phyloP scores from a whole-genome alignment of 2,329 filamentous ascomycete genomes.

The Clarireedia paspali region DNA sequence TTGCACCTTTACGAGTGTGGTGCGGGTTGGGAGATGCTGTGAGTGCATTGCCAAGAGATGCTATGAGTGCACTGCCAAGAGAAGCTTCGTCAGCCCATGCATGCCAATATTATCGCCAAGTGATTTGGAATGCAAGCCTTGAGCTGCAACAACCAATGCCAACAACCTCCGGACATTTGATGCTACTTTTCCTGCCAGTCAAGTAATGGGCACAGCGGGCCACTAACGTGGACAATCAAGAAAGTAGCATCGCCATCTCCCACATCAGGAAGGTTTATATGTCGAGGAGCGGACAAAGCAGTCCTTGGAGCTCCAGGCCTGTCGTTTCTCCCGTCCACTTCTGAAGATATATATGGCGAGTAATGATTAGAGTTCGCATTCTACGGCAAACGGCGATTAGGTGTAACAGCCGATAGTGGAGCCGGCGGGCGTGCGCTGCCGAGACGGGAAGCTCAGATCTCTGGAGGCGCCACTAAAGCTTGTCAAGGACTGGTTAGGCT shows the following conservation, averaged over 20 bases:
- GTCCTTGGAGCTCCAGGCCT: not conserved
- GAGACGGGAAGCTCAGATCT: slow-evolving; percentile 4
- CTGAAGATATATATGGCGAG: not conserved
- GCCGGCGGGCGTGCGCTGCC: slow-evolving; percentile 1
- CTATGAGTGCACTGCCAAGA: not conserved
- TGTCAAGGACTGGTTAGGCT: not conserved
- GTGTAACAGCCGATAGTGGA: not conserved
- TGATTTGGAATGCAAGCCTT: not conserved
- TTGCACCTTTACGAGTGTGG: not conserved
- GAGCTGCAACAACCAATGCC: not conserved
- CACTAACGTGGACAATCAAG: too few relatives aligned
- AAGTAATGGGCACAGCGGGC: too few relatives aligned
- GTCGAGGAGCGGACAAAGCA: not conserved
- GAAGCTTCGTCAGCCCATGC: not conserved
- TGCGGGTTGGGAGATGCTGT: too few relatives aligned
- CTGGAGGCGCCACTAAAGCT: not conserved
- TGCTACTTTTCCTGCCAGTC: not conserved
- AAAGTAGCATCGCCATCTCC: not conserved
- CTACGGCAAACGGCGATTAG: not conserved
- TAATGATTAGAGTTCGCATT: not conserved
- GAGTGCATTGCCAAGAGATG: not conserved
- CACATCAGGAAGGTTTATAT: slow-evolving; percentile 6
- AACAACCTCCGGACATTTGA: not conserved
- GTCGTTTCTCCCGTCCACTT: not conserved
- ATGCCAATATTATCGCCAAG: not conserved